These are phyloP conservation scores for Mycosphaerella arachidis DNA, from an alignment of 2,329 filamentous ascomycete genomes.

Conservation along the genomic window DNA sequence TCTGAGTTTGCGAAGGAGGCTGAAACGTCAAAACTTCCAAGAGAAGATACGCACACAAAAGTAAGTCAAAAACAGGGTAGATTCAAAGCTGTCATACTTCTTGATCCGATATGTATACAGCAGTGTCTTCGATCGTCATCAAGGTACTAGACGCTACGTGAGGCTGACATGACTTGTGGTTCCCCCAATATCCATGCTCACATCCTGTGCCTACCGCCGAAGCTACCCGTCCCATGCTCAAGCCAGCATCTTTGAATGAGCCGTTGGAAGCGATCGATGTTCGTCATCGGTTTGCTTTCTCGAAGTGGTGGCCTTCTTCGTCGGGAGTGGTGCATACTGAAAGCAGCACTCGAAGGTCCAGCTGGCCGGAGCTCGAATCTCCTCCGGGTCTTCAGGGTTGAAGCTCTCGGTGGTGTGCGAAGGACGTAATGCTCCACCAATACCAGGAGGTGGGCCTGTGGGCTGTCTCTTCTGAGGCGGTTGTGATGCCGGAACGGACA, in stretches of 20 bases:
- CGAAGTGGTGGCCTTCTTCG: background rate
- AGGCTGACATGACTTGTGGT: background rate
- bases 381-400: background rate
- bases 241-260: background rate
- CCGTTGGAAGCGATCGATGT: background rate
- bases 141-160: no score
- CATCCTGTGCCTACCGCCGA: background rate
- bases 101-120: no score
- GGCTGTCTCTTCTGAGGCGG: background rate
- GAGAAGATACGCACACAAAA: no score
- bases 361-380: background rate
- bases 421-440: background rate
- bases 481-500: background rate
- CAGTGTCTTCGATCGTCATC: no score
- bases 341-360: constrained; percentile 1
- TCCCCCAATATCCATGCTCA: background rate
- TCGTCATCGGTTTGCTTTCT: background rate
- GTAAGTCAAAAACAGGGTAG: no score
- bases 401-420: background rate
- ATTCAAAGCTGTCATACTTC: no score
- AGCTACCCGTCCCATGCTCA: background rate
- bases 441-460: background rate
- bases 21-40: no score
- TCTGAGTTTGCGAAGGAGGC: background rate
- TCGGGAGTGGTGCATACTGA: background rate